Base-by-base conservation (phyloP, 257 asterid species). In the Rauvolfia tetraphylla region DNA sequence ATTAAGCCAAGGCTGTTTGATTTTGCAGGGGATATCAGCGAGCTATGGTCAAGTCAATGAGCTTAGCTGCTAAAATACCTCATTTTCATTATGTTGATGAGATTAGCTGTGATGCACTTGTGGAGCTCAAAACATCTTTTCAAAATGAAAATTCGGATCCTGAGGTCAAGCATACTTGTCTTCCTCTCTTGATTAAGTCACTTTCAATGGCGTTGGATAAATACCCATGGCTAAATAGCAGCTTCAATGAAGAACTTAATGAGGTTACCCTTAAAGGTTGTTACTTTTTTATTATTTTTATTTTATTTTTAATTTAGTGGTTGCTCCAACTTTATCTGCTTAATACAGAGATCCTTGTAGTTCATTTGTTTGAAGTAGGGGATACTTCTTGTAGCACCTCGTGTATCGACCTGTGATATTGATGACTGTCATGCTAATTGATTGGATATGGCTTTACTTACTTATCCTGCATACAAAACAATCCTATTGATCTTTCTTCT, bases 1-100 rank as follows among this genome's bases (percentile, higher is more conserved):
- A 2, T 54, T 56, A 36, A 71, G 72, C 70, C 41, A 46, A 56
- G 57, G 54, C 44, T 71, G 33, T 67, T 49, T 83, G 10, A 54
- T 39, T 68, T 73, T 86, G 79, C 90, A 95, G 98, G 91, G 98
- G 98, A 71, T 95, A 85, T 83, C 97, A 91, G 78, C 99, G 99
- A 68, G 97, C 99, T 44, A 95, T 95, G 99, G 96, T 82, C 53
- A 95, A 91, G 74, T 88, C 95, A 12, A 95, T 95, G 98, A 87
- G 96, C 44, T 69, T 88, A 75, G 99, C 99, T 83, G 96, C 92
- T 2, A 91, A 89, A 84, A 85, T 95, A 83, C 99, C 99, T 22
- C 99, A 95, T 90, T 95, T 95, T 83, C 85, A 95, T 85, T 95
- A 86, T 36, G 93, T 95, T 39, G 99, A 95, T 79, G 99, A 95